These are phyloP conservation scores for Drechslera avenae DNA, from an alignment of 2,329 filamentous ascomycete species.

Conservation along the genomic window DNA sequence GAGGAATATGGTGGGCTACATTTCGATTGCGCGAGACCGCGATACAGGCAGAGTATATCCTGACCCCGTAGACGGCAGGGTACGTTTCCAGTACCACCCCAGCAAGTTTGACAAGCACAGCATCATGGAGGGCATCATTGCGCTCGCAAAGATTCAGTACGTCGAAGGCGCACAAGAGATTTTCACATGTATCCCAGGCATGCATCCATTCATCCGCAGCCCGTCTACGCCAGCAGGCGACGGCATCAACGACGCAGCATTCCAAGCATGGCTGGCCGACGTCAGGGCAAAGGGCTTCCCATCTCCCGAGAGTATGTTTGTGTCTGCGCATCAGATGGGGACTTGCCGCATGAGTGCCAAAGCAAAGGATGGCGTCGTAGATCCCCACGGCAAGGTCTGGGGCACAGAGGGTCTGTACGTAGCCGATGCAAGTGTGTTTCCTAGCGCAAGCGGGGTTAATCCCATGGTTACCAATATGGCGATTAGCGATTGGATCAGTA, in stretches of 20 bases:
- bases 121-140: conserved; percentile 72
- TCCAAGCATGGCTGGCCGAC: conserved; percentile 65
- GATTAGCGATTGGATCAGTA: conserved; percentile 46
- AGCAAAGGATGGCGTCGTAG: conserved; percentile 51
- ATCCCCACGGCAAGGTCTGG: conserved; percentile 61
- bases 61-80: conserved; percentile 69
- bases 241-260: conserved; percentile 63
- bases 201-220: conserved; percentile 66
- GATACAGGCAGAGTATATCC: conserved; percentile 75
- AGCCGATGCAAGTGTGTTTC: conserved; percentile 76
- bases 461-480: conserved; percentile 79
- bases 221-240: conserved; percentile 20
- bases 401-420: conserved; percentile 69
- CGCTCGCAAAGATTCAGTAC: conserved; percentile 76
- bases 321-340: conserved; percentile 83
- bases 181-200: conserved; percentile 65
- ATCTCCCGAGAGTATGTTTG: conserved; percentile 59
- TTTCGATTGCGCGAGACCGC: conserved; percentile 75
- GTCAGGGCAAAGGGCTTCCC: conserved; percentile 58
- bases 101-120: conserved; percentile 74
- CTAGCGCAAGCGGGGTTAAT: conserved; percentile 77
- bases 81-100: conserved; percentile 71
- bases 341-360: conserved; percentile 71
- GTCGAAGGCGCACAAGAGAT: conserved; percentile 82
- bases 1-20: conserved; percentile 72